These are phyloP conservation scores for Diphasiastrum complanatum DNA, from an alignment of 83 land plant genomes.

Conservation along the genomic window DNA sequence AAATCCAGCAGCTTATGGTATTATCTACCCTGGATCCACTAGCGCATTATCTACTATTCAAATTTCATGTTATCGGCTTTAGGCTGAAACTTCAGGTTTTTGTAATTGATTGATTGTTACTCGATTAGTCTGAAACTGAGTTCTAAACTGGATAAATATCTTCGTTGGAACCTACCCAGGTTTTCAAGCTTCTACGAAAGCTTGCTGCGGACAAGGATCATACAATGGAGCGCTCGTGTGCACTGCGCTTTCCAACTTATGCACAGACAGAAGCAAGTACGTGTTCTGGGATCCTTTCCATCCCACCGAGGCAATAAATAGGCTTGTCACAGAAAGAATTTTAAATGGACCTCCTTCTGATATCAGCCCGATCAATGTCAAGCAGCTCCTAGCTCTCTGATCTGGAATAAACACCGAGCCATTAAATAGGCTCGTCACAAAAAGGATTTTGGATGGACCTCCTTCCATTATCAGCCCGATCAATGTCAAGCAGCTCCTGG, in stretches of 20 bases:
- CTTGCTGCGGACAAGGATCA: slow-evolving; percentile 29
- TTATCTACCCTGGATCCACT: background rate
- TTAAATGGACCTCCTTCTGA: slow-evolving; percentile 15
- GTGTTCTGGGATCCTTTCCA: no score
- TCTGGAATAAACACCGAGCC: no score
- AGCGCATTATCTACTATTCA: background rate
- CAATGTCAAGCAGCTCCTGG: no score
- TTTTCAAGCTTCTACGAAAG: background rate
- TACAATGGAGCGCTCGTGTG: slow-evolving; percentile 41
- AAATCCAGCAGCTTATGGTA: slow-evolving; percentile 45
- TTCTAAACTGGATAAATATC: slow-evolving; percentile 33
- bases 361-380: slow-evolving; percentile 43
- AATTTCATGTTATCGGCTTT: background rate
- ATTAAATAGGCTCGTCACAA: no score
- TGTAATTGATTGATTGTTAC: background rate
- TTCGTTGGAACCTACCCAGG: slow-evolving; percentile 7
- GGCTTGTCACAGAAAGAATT: slow-evolving; percentile 28
- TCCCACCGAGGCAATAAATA: slow-evolving; percentile 34
- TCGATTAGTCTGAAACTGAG: slow-evolving; percentile 18
- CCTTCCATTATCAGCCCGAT: no score
- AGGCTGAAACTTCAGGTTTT: background rate
- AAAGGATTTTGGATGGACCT: no score
- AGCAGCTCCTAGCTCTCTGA: slow-evolving; percentile 25
- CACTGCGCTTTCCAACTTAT: slow-evolving; percentile 23
- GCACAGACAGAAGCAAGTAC: slow-evolving; percentile 27